Percentiles rank a stretch among this genome's conserved stretches.
These are phyloP conservation scores for Pseudoscleropodium purum DNA, from an alignment of 225 moss, liverwort and hornwort genomes.

Conservation along the genomic window DNA sequence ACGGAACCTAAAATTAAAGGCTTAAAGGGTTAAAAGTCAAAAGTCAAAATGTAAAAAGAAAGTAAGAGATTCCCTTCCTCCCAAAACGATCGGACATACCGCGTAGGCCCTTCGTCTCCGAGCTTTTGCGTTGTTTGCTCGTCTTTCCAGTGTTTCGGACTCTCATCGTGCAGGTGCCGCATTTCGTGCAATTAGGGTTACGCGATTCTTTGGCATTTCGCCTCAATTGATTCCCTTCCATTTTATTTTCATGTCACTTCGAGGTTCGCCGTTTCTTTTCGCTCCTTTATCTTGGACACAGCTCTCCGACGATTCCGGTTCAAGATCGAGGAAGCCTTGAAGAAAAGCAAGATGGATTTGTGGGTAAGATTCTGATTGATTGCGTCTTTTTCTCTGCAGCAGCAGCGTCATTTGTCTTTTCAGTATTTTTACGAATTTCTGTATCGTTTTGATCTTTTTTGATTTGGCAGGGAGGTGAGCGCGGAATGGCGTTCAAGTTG, in stretches of 20 bases:
- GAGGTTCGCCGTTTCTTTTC: neutral
- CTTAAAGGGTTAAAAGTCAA: neutral
- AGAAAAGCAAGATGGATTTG: constrained; percentile 4
- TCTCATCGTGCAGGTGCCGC: neutral
- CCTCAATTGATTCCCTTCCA: neutral
- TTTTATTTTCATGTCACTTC: neutral
- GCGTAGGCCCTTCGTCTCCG: neutral
- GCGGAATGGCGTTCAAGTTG: constrained; percentile 48
- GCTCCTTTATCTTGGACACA: neutral
- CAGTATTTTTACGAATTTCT: neutral
- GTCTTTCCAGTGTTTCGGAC: neutral
- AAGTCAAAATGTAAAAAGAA: neutral
- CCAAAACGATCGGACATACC: neutral
- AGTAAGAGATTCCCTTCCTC: neutral
- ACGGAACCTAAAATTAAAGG: neutral
- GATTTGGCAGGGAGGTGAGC: neutral
- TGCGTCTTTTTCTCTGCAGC: neutral
- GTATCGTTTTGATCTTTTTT: neutral
- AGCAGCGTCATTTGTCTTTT: neutral
- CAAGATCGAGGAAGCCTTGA: neutral
- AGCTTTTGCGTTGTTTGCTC: neutral
- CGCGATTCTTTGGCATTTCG: neutral
- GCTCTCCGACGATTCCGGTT: neutral
- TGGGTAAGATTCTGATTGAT: neutral
- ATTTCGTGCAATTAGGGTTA: neutral